Evolutionary conservation across 768 basidiomycete genomes (phyloP).

Genomic region (Chalciporus piperatus): DNA sequence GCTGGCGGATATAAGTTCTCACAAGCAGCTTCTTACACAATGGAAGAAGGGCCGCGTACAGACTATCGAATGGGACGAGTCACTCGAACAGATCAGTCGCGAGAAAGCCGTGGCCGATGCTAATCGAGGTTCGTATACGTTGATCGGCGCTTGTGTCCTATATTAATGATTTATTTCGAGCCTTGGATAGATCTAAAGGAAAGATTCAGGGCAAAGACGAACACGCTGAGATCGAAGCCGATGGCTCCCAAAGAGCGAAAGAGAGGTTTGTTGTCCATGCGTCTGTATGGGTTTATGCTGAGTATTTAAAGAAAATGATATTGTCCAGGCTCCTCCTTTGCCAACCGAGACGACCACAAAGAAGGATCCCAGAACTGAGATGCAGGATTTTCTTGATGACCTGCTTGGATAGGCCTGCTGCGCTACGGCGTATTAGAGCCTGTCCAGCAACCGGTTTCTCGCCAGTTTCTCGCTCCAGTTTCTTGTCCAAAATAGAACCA

Average conservation of each 20-base stretch:
- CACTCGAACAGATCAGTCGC: constrained; percentile 60
- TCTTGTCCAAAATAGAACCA: too few species aligned
- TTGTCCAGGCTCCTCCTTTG: constrained; percentile 53
- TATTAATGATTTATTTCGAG: too few species aligned
- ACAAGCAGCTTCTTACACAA: constrained; percentile 11
- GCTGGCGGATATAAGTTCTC: constrained; percentile 50
- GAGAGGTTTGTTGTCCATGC: background rate
- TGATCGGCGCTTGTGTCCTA: too few species aligned
- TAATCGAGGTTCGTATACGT: constrained; percentile 52
- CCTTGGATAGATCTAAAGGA: constrained; percentile 51
- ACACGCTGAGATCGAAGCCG: constrained; percentile 41
- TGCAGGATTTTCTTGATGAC: constrained; percentile 75
- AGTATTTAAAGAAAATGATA: constrained; percentile 26
- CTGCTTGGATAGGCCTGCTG: constrained; percentile 39
- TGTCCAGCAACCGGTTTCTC: too few species aligned
- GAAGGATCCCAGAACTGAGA: constrained; percentile 48
- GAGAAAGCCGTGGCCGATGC: constrained; percentile 78
- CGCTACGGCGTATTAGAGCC: too few species aligned
- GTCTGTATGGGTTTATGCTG: too few species aligned
- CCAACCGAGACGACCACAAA: constrained; percentile 37
- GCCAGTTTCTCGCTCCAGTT: too few species aligned
- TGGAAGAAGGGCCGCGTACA: constrained; percentile 63
- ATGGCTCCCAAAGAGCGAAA: constrained; percentile 34
- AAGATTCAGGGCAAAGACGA: constrained; percentile 55
- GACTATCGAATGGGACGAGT: constrained; percentile 64